A percentile compares a stretch with the other conserved stretches of the same genome.
phyloP scores from a whole-genome alignment of 495 filamentous ascomycete genomes.

The Glarea lozoyensis region DNA sequence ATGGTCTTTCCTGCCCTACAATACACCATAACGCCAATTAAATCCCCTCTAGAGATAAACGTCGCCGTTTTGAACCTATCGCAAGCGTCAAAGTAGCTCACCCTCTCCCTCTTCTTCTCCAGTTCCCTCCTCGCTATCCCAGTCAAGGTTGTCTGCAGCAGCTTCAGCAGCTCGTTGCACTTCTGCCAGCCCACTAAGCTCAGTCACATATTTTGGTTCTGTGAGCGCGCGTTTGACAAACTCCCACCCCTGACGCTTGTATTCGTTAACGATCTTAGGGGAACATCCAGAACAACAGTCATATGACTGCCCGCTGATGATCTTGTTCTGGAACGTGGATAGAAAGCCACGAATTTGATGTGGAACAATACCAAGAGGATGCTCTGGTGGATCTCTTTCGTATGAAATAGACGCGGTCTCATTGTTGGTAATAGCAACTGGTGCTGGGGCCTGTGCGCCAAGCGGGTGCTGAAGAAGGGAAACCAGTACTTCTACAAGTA shows the following conservation, averaged over 20 bases:
- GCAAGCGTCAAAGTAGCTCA: conserved; percentile 14
- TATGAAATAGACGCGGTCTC: conserved; percentile 26
- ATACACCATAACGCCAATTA: not conserved
- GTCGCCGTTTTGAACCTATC: not conserved
- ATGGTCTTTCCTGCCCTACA: no score
- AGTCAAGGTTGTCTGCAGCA: conserved; percentile 49
- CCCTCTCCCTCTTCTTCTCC: conserved; percentile 38
- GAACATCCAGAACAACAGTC: conserved; percentile 91
- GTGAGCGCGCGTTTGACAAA: conserved; percentile 83
- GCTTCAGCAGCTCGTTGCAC: conserved; percentile 78
- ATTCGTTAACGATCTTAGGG: conserved; percentile 60
- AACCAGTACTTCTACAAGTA: conserved; percentile 84
- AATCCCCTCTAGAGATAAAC: not conserved
- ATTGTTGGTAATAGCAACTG: conserved; percentile 15
- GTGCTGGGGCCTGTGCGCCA: conserved; percentile 46
- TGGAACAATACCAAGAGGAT: conserved; percentile 81
- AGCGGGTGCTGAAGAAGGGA: conserved; percentile 80
- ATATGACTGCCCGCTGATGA: conserved; percentile 74
- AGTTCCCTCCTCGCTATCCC: conserved; percentile 39
- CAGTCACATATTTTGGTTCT: conserved; percentile 79
- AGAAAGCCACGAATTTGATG: conserved; percentile 92
- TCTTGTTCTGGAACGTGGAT: conserved; percentile 73
- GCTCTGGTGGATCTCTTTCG: conserved; percentile 47
- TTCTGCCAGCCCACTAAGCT: conserved; percentile 84
- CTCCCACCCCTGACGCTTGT: conserved; percentile 67